phyloP scores from a whole-genome alignment of 805 yeast genomes.

The Zygosaccharomyces gambellarensis region DNA sequence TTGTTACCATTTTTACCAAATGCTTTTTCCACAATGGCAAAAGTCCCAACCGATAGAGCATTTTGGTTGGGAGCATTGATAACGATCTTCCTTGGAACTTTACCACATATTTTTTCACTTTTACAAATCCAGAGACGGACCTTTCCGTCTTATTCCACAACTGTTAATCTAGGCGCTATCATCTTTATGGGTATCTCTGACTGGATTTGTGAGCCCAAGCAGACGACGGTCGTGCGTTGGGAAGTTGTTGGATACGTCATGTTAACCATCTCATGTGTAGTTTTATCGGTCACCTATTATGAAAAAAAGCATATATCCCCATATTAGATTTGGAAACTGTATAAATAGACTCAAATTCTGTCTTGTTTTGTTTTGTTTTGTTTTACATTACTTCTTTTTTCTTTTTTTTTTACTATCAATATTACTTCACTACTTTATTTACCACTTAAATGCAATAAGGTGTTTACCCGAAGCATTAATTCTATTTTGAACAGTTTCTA shows the following conservation, averaged over 20 bases:
- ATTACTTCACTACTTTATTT: slow-evolving; percentile 6
- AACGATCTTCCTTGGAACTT: slow-evolving; percentile 23
- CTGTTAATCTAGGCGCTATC: slow-evolving; percentile 28
- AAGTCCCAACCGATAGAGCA: slow-evolving; percentile 12
- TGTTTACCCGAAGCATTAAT: slow-evolving; percentile 37
- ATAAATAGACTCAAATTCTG: too few relatives aligned
- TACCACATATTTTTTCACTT: slow-evolving; percentile 25
- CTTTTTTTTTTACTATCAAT: background rate
- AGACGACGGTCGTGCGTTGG: slow-evolving; percentile 32
- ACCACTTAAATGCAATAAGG: slow-evolving; percentile 31
- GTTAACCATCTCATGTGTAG: slow-evolving; percentile 24
- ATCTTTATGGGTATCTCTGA: slow-evolving; percentile 29
- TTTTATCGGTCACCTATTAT: slow-evolving; percentile 20
- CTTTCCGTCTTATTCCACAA: slow-evolving; percentile 29
- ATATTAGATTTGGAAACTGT: background rate
- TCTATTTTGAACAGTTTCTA: slow-evolving; percentile 42
- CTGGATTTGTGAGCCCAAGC: slow-evolving; percentile 29
- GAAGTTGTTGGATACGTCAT: slow-evolving; percentile 31
- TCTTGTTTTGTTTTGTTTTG: too few relatives aligned
- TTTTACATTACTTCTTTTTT: too few relatives aligned
- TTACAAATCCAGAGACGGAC: slow-evolving; percentile 23
- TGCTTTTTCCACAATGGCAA: slow-evolving; percentile 9
- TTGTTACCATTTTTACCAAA: slow-evolving; percentile 24
- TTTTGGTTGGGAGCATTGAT: slow-evolving; percentile 20
- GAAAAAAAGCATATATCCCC: slow-evolving; percentile 12